A percentile compares a stretch with the other conserved stretches of the same genome.
phyloP scores from a whole-genome alignment of 495 filamentous ascomycete genomes.

The Penicillium coprophilum region DNA sequence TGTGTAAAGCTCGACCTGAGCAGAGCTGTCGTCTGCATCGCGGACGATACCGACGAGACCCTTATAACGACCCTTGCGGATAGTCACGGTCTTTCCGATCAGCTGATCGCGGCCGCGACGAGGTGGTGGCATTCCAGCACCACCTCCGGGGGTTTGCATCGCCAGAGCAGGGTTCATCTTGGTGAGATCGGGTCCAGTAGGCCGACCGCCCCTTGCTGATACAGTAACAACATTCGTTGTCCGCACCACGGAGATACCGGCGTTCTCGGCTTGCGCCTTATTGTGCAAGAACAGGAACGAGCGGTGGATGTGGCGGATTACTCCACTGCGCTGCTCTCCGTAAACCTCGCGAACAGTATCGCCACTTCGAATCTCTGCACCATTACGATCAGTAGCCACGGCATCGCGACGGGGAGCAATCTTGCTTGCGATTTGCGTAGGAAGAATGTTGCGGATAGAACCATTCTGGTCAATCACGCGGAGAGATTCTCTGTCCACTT shows the following conservation, averaged over 20 bases:
- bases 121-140: slow-evolving; percentile 68
- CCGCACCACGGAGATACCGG: slow-evolving; percentile 85
- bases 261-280: slow-evolving; percentile 79
- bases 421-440: slow-evolving; percentile 87
- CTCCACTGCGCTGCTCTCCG: slow-evolving; percentile 80
- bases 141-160: slow-evolving; percentile 51
- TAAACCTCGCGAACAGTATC: slow-evolving; percentile 89
- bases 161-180: slow-evolving; percentile 88
- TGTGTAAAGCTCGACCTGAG: slow-evolving; percentile 87
- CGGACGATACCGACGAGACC: slow-evolving; percentile 93
- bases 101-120: slow-evolving; percentile 77
- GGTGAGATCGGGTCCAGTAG: slow-evolving; percentile 70
- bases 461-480: slow-evolving; percentile 89
- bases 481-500: slow-evolving; percentile 90
- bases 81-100: slow-evolving; percentile 85
- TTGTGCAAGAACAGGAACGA: slow-evolving; percentile 86
- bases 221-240: slow-evolving; percentile 82
- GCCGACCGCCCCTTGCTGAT: slow-evolving; percentile 83
- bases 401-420: slow-evolving; percentile 74
- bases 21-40: slow-evolving; percentile 79
- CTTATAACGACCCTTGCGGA: slow-evolving; percentile 83
- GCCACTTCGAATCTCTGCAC: slow-evolving; percentile 86
- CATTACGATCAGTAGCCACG: slow-evolving; percentile 89
- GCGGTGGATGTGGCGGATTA: slow-evolving; percentile 88
- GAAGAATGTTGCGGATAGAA: slow-evolving; percentile 75